phyloP scores from a whole-genome alignment of 1,284 basidiomycete species.

The Malassezia equina region DNA sequence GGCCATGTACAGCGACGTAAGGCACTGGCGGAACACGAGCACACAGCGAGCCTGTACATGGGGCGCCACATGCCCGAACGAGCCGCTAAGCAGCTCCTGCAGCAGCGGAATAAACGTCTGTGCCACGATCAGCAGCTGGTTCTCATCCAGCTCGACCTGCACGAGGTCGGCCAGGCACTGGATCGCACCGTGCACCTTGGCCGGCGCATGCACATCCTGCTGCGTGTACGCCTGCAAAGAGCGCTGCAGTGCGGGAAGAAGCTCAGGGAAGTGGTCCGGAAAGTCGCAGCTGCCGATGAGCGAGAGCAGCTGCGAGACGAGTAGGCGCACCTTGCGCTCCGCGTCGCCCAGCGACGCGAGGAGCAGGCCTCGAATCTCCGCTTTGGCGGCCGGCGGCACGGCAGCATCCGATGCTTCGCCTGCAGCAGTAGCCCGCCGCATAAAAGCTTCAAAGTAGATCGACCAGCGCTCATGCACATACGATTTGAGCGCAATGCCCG shows the following conservation, averaged over 20 bases:
- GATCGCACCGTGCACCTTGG: conserved; percentile 35
- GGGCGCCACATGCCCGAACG: conserved; percentile 19
- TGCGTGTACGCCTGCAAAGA: conserved; percentile 19
- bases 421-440: not conserved
- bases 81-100: conserved; percentile 25
- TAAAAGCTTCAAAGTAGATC: conserved; percentile 30
- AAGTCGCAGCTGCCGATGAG: conserved; percentile 39
- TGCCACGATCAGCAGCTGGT: conserved; percentile 36
- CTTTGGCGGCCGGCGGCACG: conserved; percentile 24
- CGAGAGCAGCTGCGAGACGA: conserved; percentile 32
- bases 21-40: conserved; percentile 78
- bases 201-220: conserved; percentile 3
- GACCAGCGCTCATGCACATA: conserved; percentile 41
- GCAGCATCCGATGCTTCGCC: conserved; percentile 24
- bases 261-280: conserved; percentile 39
- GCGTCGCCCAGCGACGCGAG: conserved; percentile 28
- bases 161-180: conserved; percentile 40
- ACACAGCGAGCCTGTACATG: conserved; percentile 62
- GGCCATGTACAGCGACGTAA: conserved; percentile 82
- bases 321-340: conserved; percentile 31
- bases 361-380: conserved; percentile 25
- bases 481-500: conserved; percentile 33
- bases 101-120: conserved; percentile 36
- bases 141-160: conserved; percentile 41
- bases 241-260: conserved; percentile 28